Percentiles rank a stretch among this genome's conserved stretches.
These are phyloP conservation scores for Vanderwaltozyma polyspora DNA, from an alignment of 805 yeast genomes.

Conservation along the genomic window DNA sequence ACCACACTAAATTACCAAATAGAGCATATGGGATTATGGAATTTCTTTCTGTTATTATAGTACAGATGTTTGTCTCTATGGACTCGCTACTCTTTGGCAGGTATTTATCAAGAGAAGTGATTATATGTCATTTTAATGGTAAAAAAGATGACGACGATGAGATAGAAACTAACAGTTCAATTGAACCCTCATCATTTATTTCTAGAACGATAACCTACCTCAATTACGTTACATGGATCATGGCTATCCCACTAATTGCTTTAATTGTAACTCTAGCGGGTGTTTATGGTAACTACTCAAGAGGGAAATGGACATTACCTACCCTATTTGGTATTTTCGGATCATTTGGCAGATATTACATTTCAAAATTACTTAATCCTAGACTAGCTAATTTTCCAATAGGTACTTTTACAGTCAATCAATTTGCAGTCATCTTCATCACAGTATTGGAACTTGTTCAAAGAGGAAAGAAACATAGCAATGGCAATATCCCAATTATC, in stretches of 20 bases:
- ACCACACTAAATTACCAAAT: slow-evolving; percentile 35
- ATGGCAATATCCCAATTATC: slow-evolving; percentile 21
- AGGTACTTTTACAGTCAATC: slow-evolving; percentile 43
- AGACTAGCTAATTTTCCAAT: slow-evolving; percentile 36
- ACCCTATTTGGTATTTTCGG: slow-evolving; percentile 65
- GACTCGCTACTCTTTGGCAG: slow-evolving; percentile 50
- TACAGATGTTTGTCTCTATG: slow-evolving; percentile 51
- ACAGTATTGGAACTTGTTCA: slow-evolving; percentile 16
- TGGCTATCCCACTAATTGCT: slow-evolving; percentile 17
- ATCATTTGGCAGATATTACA: slow-evolving; percentile 43
- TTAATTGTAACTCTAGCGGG: slow-evolving; percentile 22
- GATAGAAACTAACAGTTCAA: not conserved
- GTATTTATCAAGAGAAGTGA: slow-evolving; percentile 28
- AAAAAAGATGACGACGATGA: not conserved
- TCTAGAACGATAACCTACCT: slow-evolving; percentile 1
- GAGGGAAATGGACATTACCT: slow-evolving; percentile 57
- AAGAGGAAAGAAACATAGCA: slow-evolving; percentile 30
- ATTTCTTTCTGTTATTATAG: slow-evolving; percentile 48
- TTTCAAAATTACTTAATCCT: slow-evolving; percentile 41
- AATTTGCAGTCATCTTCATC: slow-evolving; percentile 26
- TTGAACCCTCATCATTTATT: slow-evolving; percentile 1
- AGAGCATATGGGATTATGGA: slow-evolving; percentile 75
- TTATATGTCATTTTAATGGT: not conserved
- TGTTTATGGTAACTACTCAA: slow-evolving; percentile 33
- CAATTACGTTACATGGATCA: slow-evolving; percentile 1